A percentile compares a stretch with the other conserved stretches of the same genome.
Evolutionary conservation across 345 rosid genomes (phyloP).

Genomic region (Linum tenue): DNA sequence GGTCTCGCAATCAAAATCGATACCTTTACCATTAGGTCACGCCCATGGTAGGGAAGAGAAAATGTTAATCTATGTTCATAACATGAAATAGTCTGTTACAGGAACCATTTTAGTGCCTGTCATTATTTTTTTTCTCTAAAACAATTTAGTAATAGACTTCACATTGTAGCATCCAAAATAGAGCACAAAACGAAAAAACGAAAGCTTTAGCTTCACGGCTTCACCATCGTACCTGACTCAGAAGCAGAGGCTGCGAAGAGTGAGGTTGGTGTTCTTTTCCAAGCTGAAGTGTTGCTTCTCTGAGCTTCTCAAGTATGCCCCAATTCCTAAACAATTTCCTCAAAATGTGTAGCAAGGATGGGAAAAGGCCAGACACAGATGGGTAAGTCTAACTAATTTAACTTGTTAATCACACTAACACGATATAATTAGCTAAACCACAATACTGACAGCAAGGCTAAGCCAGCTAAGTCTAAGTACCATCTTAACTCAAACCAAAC

Average conservation of each 20-base stretch:
- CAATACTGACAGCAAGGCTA: neutral
- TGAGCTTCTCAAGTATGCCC: neutral
- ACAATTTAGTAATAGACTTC: neutral
- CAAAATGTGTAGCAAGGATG: too few relatives aligned
- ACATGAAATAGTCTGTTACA: neutral
- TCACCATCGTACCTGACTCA: neutral
- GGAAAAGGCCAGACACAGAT: neutral
- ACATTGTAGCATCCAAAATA: neutral
- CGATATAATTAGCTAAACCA: neutral
- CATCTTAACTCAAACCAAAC: too few relatives aligned
- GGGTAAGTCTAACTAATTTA: neutral
- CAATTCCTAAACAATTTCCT: neutral
- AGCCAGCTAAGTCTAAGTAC: too few relatives aligned
- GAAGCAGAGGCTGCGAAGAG: neutral
- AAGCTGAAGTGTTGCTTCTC: neutral
- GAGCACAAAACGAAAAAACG: neutral
- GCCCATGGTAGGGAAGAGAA: too few relatives aligned
- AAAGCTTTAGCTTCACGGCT: neutral
- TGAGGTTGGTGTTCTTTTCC: neutral
- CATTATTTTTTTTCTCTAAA: too few relatives aligned
- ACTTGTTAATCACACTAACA: neutral
- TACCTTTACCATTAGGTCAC: too few relatives aligned
- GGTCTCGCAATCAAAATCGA: too few relatives aligned
- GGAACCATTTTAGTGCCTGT: neutral
- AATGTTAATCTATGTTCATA: too few relatives aligned